Evolutionary conservation across 2,329 filamentous ascomycete genomes (phyloP).

Genomic region (Paecilomyces sp.): DNA sequence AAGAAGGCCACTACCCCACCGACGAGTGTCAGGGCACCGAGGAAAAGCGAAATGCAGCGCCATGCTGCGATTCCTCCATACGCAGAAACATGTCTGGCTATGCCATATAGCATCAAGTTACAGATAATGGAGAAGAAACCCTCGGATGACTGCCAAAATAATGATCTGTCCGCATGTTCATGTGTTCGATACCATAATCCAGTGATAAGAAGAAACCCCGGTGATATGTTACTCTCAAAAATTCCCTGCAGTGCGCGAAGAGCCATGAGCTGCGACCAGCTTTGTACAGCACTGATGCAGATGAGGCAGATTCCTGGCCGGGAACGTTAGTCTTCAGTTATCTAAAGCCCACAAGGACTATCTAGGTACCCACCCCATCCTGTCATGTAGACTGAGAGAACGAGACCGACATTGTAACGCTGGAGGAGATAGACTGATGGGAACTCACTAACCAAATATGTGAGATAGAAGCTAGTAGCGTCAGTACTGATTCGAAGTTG

Average conservation of each 20-base stretch:
- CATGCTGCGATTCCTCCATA: background rate
- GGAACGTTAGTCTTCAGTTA: background rate
- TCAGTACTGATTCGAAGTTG: background rate
- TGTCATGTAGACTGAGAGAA: constrained; percentile 20
- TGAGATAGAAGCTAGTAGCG: constrained; percentile 13
- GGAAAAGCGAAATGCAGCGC: background rate
- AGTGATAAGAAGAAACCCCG: constrained; percentile 17
- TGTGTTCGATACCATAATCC: constrained; percentile 24
- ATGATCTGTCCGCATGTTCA: constrained; percentile 25
- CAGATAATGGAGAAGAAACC: constrained; percentile 23
- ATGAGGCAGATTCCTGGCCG: constrained; percentile 11
- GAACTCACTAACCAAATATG: constrained; percentile 25
- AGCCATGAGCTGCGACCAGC: constrained; percentile 28
- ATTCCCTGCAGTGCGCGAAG: constrained; percentile 29
- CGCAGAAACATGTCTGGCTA: constrained; percentile 2
- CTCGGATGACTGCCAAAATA: constrained; percentile 31
- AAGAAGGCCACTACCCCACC: background rate
- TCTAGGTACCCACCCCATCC: constrained; percentile 8
- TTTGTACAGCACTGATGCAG: constrained; percentile 10
- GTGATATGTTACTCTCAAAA: constrained; percentile 31
- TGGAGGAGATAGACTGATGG: constrained; percentile 24
- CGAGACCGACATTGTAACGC: constrained; percentile 16
- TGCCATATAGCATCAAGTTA: constrained; percentile 12
- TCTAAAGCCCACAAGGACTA: background rate
- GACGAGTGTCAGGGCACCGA: background rate